Conservation (phyloP, 805 yeast species). For the Debaryomyces castellii region DNA sequence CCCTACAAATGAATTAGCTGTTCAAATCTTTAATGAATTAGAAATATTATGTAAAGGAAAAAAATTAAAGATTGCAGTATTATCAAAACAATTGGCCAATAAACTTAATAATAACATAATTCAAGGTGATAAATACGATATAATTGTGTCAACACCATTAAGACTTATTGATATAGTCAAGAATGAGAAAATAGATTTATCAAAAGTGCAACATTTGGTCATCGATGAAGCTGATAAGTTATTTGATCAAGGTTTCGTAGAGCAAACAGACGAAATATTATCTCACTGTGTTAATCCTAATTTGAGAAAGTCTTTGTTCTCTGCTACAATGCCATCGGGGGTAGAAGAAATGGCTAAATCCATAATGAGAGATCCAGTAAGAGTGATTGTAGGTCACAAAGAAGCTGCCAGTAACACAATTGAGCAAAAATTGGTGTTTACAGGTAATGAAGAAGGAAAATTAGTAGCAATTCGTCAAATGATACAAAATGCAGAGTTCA, state of each 20-base stretch:
- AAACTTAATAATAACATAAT: conserved; percentile 64
- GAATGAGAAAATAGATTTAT: conserved; percentile 57
- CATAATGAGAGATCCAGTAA: conserved; percentile 81
- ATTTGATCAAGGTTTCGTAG: conserved; percentile 82
- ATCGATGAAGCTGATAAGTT: conserved; percentile 96
- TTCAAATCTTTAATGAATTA: conserved; percentile 76
- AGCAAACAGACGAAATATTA: conserved; percentile 86
- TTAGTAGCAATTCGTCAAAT: conserved; percentile 86
- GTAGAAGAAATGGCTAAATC: conserved; percentile 85
- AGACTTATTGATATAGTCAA: conserved; percentile 79
- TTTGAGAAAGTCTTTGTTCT: conserved; percentile 75
- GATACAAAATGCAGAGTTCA: conserved; percentile 78
- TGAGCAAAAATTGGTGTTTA: conserved; percentile 77
- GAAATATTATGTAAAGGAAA: conserved; percentile 56
- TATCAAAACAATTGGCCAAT: conserved; percentile 70
- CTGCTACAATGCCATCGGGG: conserved; percentile 93
- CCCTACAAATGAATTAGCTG: conserved; percentile 93
- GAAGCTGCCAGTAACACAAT: conserved; percentile 87
- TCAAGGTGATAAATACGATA: conserved; percentile 65
- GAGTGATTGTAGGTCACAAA: conserved; percentile 88
- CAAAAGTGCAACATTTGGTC: conserved; percentile 69
- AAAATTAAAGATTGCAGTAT: conserved; percentile 57
- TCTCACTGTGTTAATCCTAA: conserved; percentile 52
- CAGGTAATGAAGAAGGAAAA: conserved; percentile 97
- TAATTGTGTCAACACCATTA: conserved; percentile 84